Conservation (phyloP, 179 eudicot genomes). For the Spinacia oleracea region DNA sequence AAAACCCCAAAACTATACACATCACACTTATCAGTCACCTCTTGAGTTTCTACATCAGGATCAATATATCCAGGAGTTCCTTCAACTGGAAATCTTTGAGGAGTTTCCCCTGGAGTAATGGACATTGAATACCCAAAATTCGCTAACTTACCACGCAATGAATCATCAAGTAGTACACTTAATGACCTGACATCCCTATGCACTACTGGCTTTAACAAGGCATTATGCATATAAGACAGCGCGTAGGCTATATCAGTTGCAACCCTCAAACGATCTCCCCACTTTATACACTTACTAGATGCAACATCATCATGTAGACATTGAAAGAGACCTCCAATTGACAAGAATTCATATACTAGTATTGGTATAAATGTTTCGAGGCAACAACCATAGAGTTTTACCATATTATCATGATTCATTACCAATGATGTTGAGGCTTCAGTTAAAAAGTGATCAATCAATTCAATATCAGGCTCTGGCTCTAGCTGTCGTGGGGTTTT, state of each 20-base stretch:
- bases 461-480: neutral
- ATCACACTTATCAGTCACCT: slow-evolving; percentile 31
- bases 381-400: slow-evolving; percentile 24
- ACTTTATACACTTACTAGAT: neutral
- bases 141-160: slow-evolving; percentile 12
- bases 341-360: slow-evolving; percentile 11
- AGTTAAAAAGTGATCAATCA: slow-evolving; percentile 11
- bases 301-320: slow-evolving; percentile 8
- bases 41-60: slow-evolving; percentile 14
- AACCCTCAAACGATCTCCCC: slow-evolving; percentile 18
- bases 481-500: neutral
- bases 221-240: slow-evolving; percentile 31
- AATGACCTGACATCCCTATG: slow-evolving; percentile 28
- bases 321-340: slow-evolving; percentile 12
- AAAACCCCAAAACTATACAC: slow-evolving; percentile 31
- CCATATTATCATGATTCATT: slow-evolving; percentile 18
- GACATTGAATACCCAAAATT: slow-evolving; percentile 13
- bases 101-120: too few species aligned
- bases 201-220: slow-evolving; percentile 28
- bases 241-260: slow-evolving; percentile 24
- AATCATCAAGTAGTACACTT: slow-evolving; percentile 13
- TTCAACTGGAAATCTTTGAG: slow-evolving; percentile 26
- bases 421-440: slow-evolving; percentile 12
- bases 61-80: slow-evolving; percentile 26
- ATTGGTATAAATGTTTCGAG: slow-evolving; percentile 24